A percentile compares a stretch with the other conserved stretches of the same genome.
Evolutionary conservation across 345 rosid species (phyloP).

Genomic region (Lepidium didymum): DNA sequence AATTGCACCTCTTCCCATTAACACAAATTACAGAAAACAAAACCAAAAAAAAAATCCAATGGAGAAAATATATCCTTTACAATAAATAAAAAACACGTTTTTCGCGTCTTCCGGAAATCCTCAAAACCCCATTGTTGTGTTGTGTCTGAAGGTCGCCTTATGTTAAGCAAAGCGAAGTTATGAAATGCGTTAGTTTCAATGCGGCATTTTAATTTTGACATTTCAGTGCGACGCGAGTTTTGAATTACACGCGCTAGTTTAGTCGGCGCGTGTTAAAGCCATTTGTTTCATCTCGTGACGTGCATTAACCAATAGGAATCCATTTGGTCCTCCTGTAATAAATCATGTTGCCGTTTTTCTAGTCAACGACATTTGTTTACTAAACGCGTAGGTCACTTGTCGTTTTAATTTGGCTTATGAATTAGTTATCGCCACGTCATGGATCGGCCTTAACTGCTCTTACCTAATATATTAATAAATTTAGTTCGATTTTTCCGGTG

Average conservation of each 20-base stretch:
- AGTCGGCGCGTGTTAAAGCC: slow-evolving; percentile 16
- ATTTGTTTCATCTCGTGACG: slow-evolving; percentile 26
- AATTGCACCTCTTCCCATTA: slow-evolving; percentile 33
- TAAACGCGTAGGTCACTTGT: background rate
- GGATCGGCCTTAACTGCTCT: background rate
- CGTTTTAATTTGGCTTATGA: background rate
- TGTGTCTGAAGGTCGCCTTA: slow-evolving; percentile 6
- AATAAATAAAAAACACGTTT: background rate
- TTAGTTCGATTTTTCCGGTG: too few relatives aligned
- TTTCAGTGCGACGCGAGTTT: slow-evolving; percentile 12
- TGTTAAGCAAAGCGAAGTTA: background rate
- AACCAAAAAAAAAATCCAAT: background rate
- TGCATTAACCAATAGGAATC: slow-evolving; percentile 34
- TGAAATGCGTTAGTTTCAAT: slow-evolving; percentile 16
- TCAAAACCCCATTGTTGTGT: slow-evolving; percentile 7
- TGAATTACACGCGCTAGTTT: slow-evolving; percentile 4
- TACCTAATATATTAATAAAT: too few relatives aligned
- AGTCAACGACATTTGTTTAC: slow-evolving; percentile 17
- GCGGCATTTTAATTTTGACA: slow-evolving; percentile 9
- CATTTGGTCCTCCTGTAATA: background rate
- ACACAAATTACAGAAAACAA: background rate
- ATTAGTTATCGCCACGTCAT: background rate
- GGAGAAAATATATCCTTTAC: background rate
- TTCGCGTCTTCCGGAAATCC: background rate
- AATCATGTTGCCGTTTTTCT: slow-evolving; percentile 10